phyloP scores from a whole-genome alignment of 352 stramenopile species.

The Phytophthora colocasiae region DNA sequence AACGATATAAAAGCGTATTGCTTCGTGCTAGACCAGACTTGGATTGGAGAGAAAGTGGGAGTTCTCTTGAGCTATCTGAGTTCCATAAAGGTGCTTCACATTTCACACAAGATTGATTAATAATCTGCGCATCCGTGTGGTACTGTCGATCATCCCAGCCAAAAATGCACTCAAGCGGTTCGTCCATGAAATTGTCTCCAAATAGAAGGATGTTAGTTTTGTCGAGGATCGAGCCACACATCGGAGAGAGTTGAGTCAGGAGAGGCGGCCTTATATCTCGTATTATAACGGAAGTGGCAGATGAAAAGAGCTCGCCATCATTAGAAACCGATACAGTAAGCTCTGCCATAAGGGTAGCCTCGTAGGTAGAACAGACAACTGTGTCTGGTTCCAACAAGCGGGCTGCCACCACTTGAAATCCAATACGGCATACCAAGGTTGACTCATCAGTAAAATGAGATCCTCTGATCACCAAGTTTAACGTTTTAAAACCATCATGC shows the following conservation, averaged over 20 bases:
- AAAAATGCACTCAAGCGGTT: constrained; percentile 41
- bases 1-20: constrained; percentile 53
- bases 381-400: constrained; percentile 11
- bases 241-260: constrained; percentile 33
- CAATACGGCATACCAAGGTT: constrained; percentile 27
- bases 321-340: constrained; percentile 45
- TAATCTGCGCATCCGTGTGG: constrained; percentile 10
- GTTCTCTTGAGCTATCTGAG: constrained; percentile 21
- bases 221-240: constrained; percentile 25
- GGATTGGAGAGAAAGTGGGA: constrained; percentile 42
- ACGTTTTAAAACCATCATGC: background rate
- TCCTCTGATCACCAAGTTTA: constrained; percentile 26
- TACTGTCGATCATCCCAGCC: constrained; percentile 41
- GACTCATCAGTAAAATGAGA: constrained; percentile 18
- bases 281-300: constrained; percentile 4
- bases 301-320: constrained; percentile 41
- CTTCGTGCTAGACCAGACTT: constrained; percentile 26
- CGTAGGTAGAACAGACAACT: constrained; percentile 20
- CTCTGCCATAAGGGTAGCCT: background rate
- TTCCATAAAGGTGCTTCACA: constrained; percentile 42
- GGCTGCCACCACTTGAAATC: constrained; percentile 11
- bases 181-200: constrained; percentile 23
- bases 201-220: constrained; percentile 30
- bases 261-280: constrained; percentile 6
- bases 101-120: constrained; percentile 33